These are phyloP conservation scores for Oryza glumipatula DNA, from an alignment of 176 grass and related monocot genomes.

Conservation along the genomic window DNA sequence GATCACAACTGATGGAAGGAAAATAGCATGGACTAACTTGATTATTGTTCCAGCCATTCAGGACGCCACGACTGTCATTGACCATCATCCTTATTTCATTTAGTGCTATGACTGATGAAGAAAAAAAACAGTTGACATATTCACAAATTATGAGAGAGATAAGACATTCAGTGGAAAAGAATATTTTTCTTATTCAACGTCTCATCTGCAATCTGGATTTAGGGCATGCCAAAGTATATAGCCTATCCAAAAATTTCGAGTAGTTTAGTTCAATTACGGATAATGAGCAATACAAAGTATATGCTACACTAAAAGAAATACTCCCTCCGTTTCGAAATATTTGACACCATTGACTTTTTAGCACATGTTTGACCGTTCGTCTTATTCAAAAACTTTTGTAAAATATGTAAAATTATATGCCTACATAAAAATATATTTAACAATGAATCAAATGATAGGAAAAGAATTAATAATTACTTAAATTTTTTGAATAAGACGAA, in stretches of 20 bases:
- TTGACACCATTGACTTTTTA: too few relatives aligned
- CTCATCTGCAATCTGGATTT: not conserved
- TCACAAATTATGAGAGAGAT: not conserved
- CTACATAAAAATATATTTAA: too few relatives aligned
- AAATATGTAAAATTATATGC: too few relatives aligned
- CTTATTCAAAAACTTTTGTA: too few relatives aligned
- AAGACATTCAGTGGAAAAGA: conserved; percentile 8
- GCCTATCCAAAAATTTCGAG: not conserved
- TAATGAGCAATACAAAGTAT: too few relatives aligned
- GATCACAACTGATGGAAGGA: conserved; percentile 39
- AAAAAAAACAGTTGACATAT: conserved; percentile 19
- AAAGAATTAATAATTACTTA: too few relatives aligned
- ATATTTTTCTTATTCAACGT: conserved; percentile 11
- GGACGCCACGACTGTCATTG: conserved; percentile 38
- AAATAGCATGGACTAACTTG: conserved; percentile 68
- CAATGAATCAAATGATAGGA: too few relatives aligned
- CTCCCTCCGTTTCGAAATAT: too few relatives aligned
- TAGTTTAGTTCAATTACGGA: not conserved
- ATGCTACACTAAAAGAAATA: too few relatives aligned
- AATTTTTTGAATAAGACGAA: too few relatives aligned
- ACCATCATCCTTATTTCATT: conserved; percentile 61
- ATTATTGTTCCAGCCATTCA: conserved; percentile 60
- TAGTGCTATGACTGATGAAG: conserved; percentile 41
- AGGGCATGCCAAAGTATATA: not conserved
- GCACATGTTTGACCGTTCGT: too few relatives aligned